Evolutionary conservation across 192 early-diverging fungal species (phyloP), one percentile per base, ranked within the genome.

Genomic region (Chytriomyces hyalinus): DNA sequence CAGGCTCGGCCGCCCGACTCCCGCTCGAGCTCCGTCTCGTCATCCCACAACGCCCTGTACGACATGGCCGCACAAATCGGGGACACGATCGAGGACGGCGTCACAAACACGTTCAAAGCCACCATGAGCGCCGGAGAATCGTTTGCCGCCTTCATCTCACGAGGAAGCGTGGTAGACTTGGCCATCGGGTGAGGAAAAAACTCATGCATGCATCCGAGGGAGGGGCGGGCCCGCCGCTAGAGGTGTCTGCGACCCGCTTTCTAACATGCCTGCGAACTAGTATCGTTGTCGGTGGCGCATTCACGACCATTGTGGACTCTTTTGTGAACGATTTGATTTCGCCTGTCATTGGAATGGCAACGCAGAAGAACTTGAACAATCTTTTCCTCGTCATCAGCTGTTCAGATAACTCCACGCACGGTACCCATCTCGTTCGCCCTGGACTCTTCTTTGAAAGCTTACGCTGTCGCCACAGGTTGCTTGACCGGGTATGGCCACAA

Each of bases 211-310:
- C 36, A 36, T 36, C 36, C 36, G 36, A 36, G 36, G 4, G 36
- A 26, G 36, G 36, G 36, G n/a, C n/a, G n/a, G 36, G 3, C 36
- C 36, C 36, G 36, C 36, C 36, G 36, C 3, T 3, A 2, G 36
- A 36, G 36, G 36, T 57, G 53, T n/a, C 53, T n/a, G 20, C 53
- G 15, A 4, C 53, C 20, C 53, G 20, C 15, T 57, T 13, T 57
- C 20, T 13, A 20, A 57, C 15, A 67, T 11, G 46, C 66, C 47
- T 13, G 13, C 46, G 15, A 13, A 47, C 28, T 26, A 70, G 91
- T 78, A 83, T 92, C 48, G 85, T 92, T 62, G 89, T 92, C 53
- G 92, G 90, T 76, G 82, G 84, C 50, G 87, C 89, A 10, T 92
- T 91, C 84, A 87, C 83, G 8, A 66, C 72, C 45, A 83, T 86